Percentiles rank a stretch among this genome's conserved stretches.
Evolutionary conservation across 352 stramenopile genomes (phyloP).

Genomic region (Phytophthora rubi): DNA sequence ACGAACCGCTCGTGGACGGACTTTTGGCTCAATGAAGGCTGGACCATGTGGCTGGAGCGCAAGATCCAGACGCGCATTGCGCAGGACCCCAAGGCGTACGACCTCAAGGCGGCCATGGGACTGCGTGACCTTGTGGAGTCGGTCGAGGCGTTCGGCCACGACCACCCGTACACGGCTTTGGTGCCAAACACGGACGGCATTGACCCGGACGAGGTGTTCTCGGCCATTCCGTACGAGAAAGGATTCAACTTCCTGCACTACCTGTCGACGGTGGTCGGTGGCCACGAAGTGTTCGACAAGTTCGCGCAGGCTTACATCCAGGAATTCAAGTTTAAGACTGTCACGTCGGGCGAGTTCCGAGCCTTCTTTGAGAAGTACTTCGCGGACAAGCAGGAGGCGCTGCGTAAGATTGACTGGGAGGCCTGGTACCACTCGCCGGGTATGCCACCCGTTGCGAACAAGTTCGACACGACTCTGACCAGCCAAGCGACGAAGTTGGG

Average conservation of each 20-base stretch:
- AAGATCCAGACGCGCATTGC: conserved; percentile 92
- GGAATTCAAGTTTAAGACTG: conserved; percentile 87
- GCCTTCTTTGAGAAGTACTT: conserved; percentile 85
- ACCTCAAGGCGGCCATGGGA: conserved; percentile 64
- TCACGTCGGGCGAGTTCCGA: conserved; percentile 86
- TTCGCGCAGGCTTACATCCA: conserved; percentile 95
- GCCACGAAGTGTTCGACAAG: conserved; percentile 60
- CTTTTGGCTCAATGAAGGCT: conserved; percentile 99
- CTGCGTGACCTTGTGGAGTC: conserved; percentile 49
- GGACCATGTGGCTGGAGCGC: conserved; percentile 97
- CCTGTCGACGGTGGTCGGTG: conserved; percentile 70
- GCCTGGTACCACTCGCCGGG: conserved; percentile 91
- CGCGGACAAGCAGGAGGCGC: conserved; percentile 39
- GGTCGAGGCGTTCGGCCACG: conserved; percentile 57
- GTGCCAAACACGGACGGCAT: conserved; percentile 85
- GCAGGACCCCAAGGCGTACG: conserved; percentile 51
- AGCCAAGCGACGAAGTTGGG: conserved; percentile 48
- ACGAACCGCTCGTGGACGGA: conserved; percentile 96
- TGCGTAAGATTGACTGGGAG: conserved; percentile 92
- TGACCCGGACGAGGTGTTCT: conserved; percentile 98
- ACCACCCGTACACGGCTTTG: conserved; percentile 89
- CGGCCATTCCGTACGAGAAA: conserved; percentile 97
- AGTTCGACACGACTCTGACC: conserved; percentile 90
- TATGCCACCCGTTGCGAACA: conserved; percentile 85
- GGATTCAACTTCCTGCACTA: conserved; percentile 83